These are phyloP conservation scores for Camellia oleifera DNA, from an alignment of 179 eudicot species.

Conservation along the genomic window DNA sequence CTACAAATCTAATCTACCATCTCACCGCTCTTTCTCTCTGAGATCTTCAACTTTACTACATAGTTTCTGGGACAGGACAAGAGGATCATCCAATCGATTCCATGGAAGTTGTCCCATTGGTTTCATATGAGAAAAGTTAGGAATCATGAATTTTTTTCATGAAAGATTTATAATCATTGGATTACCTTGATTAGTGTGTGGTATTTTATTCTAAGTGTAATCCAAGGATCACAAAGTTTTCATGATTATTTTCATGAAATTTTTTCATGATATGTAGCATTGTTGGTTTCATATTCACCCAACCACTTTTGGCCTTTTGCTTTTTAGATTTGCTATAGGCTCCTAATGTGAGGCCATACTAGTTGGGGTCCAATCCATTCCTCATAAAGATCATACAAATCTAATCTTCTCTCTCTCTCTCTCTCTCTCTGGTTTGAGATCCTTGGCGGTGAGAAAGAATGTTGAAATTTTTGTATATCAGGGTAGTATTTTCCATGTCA, in stretches of 20 bases:
- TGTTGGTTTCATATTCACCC: not conserved
- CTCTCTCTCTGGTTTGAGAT: too few species aligned
- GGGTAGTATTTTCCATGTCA: too few species aligned
- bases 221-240: too few species aligned
- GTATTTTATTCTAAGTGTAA: too few species aligned
- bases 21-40: not conserved
- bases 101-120: slow-evolving; percentile 13
- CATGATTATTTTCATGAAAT: too few species aligned
- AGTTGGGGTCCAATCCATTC: not conserved
- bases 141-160: too few species aligned
- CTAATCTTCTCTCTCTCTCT: too few species aligned
- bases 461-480: too few species aligned
- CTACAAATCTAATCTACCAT: not conserved
- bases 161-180: too few species aligned
- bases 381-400: not conserved
- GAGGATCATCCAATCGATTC: not conserved
- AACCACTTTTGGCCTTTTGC: not conserved
- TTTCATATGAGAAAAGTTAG: not conserved
- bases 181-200: too few species aligned
- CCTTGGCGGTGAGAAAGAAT: too few species aligned
- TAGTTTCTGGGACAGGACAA: not conserved
- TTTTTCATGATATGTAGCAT: too few species aligned
- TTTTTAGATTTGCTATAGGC: not conserved
- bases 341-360: not conserved
- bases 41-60: not conserved